A percentile compares a stretch with the other conserved stretches of the same genome.
Evolutionary conservation across 192 early-diverging fungal genomes (phyloP).

Genomic region (Radiomyces spectabilis): DNA sequence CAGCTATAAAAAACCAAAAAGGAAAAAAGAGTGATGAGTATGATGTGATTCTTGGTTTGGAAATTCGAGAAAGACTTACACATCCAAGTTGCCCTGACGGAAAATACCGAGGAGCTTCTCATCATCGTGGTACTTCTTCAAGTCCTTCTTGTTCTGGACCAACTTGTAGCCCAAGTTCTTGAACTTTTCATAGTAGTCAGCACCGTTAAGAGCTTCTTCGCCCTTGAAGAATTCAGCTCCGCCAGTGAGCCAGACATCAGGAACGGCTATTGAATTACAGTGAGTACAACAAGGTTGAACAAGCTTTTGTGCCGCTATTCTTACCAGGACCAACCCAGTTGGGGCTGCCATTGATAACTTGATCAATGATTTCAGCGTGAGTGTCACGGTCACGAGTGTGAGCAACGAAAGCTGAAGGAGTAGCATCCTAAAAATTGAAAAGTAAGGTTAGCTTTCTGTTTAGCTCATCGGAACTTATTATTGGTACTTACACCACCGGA

Average conservation of each 20-base stretch:
- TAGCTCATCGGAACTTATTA: too few species aligned
- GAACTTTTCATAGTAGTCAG: slow-evolving; percentile 45
- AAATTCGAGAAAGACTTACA: slow-evolving; percentile 11
- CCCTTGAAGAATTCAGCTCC: slow-evolving; percentile 53
- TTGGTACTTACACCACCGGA: slow-evolving; percentile 4
- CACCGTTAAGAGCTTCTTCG: slow-evolving; percentile 31
- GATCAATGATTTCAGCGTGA: slow-evolving; percentile 46
- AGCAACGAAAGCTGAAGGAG: slow-evolving; percentile 52
- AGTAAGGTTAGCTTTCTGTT: not conserved
- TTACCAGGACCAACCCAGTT: slow-evolving; percentile 33
- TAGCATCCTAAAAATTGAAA: slow-evolving; percentile 47
- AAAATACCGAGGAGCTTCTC: slow-evolving; percentile 58
- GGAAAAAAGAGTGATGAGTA: not conserved
- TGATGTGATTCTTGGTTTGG: too few species aligned
- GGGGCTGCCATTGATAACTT: slow-evolving; percentile 42
- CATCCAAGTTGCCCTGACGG: slow-evolving; percentile 48
- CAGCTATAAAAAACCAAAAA: slow-evolving; percentile 23
- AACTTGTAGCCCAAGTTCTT: slow-evolving; percentile 48
- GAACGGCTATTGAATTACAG: slow-evolving; percentile 7
- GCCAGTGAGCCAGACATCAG: slow-evolving; percentile 59
- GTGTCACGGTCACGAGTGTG: slow-evolving; percentile 52
- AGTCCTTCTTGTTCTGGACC: slow-evolving; percentile 35
- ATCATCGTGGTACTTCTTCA: slow-evolving; percentile 41
- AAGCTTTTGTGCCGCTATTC: not conserved
- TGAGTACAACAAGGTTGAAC: not conserved